A percentile compares a stretch with the other conserved stretches of the same genome.
Evolutionary conservation across 2,329 filamentous ascomycete species (phyloP).

Genomic region (Aspergillus ochraceoroseus): DNA sequence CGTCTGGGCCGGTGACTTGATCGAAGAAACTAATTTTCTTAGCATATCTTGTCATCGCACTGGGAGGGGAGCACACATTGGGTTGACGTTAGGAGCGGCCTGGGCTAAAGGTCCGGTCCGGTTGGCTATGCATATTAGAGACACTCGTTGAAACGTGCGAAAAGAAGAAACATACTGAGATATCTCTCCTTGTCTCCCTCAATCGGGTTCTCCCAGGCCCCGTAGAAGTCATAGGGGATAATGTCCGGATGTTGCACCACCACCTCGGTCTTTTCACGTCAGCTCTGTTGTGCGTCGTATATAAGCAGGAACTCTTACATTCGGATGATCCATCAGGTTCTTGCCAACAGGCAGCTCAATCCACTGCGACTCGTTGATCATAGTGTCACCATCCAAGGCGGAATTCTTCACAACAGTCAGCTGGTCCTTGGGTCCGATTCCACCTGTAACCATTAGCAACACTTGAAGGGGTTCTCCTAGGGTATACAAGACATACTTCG

Average conservation of each 20-base stretch:
- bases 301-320: slow-evolving; percentile 14
- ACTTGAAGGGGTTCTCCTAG: background rate
- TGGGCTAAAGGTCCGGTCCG: slow-evolving; percentile 16
- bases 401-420: slow-evolving; percentile 43
- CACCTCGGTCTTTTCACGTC: slow-evolving; percentile 17
- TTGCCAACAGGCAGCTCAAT: slow-evolving; percentile 51
- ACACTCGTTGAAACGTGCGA: background rate
- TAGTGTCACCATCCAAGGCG: slow-evolving; percentile 35
- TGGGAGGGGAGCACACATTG: slow-evolving; percentile 20
- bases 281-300: background rate
- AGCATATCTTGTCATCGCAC: slow-evolving; percentile 28
- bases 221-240: slow-evolving; percentile 22
- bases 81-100: slow-evolving; percentile 18
- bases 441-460: slow-evolving; percentile 27
- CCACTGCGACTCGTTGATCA: slow-evolving; percentile 45
- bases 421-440: slow-evolving; percentile 58
- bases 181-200: slow-evolving; percentile 13
- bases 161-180: slow-evolving; percentile 5
- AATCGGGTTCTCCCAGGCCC: slow-evolving; percentile 16
- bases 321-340: slow-evolving; percentile 46
- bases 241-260: slow-evolving; percentile 21
- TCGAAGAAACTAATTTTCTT: slow-evolving; percentile 28
- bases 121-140: slow-evolving; percentile 6
- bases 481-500: slow-evolving; percentile 39
- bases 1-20: slow-evolving; percentile 18